A percentile compares a stretch with the other conserved stretches of the same genome.
These are phyloP conservation scores for Cryptococcus sp. DNA, from an alignment of 1,284 basidiomycete genomes.

Conservation along the genomic window DNA sequence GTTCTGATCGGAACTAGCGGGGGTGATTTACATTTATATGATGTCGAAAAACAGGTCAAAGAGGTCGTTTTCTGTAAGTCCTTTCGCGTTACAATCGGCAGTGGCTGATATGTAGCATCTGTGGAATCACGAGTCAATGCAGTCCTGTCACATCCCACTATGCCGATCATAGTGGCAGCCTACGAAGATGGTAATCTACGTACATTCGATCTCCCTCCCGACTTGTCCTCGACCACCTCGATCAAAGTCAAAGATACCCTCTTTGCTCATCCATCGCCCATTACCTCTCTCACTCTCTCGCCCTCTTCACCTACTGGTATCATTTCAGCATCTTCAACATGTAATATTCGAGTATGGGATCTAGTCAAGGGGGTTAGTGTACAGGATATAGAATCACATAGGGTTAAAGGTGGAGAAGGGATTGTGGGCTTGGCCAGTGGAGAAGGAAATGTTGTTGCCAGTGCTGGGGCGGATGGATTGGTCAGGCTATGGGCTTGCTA, in stretches of 20 bases:
- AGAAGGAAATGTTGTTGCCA: constrained; percentile 74
- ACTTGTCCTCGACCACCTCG: constrained; percentile 26
- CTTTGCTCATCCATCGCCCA: constrained; percentile 83
- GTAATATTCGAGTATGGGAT: constrained; percentile 93
- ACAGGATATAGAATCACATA: constrained; percentile 82
- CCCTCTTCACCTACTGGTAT: constrained; percentile 64
- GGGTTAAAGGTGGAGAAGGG: constrained; percentile 83
- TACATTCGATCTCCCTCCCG: constrained; percentile 69
- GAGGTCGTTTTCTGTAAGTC: constrained; percentile 52
- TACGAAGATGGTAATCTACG: constrained; percentile 93
- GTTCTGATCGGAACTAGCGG: constrained; percentile 79
- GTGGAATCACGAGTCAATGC: constrained; percentile 73
- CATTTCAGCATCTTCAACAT: constrained; percentile 88
- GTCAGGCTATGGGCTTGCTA: constrained; percentile 64
- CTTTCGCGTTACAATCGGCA: neutral
- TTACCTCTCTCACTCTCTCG: constrained; percentile 86
- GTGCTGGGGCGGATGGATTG: constrained; percentile 90
- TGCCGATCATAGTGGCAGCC: constrained; percentile 79
- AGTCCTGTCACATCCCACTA: constrained; percentile 84
- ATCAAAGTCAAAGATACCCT: constrained; percentile 72
- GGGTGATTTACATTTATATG: constrained; percentile 83
- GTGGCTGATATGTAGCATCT: constrained; percentile 50
- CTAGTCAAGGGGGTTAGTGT: constrained; percentile 62
- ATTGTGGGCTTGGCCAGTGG: constrained; percentile 64
- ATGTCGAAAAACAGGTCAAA: constrained; percentile 79